Percentiles rank a stretch among this genome's conserved stretches.
Conservation (phyloP, 2,329 filamentous ascomycete genomes). For the Penicillium brasilianum region DNA sequence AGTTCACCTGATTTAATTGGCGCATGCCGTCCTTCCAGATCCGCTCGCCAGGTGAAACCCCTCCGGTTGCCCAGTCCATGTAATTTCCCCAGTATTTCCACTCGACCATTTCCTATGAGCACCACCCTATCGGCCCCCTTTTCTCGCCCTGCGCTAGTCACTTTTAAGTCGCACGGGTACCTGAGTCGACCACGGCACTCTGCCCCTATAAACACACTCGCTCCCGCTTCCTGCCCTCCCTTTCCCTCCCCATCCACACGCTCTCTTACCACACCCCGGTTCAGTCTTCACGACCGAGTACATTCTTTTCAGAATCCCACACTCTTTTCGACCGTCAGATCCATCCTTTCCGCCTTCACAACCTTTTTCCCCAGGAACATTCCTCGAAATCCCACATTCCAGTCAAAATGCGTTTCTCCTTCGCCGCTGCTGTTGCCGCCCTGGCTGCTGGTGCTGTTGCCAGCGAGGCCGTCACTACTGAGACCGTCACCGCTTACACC, state of each 20-base stretch:
- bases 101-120: not conserved
- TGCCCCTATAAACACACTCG: constrained; percentile 19
- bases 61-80: not conserved
- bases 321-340: constrained; percentile 23
- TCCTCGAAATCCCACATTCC: constrained; percentile 24
- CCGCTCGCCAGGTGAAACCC: not conserved
- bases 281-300: constrained; percentile 27
- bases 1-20: not conserved
- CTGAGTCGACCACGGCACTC: constrained; percentile 9
- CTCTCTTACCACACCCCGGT: constrained; percentile 25
- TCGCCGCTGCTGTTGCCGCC: constrained; percentile 47
- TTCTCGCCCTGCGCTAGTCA: not conserved
- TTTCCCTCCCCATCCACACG: constrained; percentile 24
- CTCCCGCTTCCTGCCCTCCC: constrained; percentile 5
- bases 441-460: constrained; percentile 48
- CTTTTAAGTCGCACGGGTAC: constrained; percentile 1
- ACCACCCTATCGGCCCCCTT: constrained; percentile 2
- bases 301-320: constrained; percentile 30
- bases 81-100: constrained; percentile 4
- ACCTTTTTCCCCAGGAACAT: constrained; percentile 15
- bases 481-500: constrained; percentile 68
- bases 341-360: constrained; percentile 5
- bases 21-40: not conserved
- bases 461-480: constrained; percentile 62
- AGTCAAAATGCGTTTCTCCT: constrained; percentile 57